Percentiles rank a stretch among this genome's conserved stretches.
These are phyloP conservation scores for Tricholoma furcatifolium DNA, from an alignment of 768 basidiomycete genomes.

Conservation along the genomic window DNA sequence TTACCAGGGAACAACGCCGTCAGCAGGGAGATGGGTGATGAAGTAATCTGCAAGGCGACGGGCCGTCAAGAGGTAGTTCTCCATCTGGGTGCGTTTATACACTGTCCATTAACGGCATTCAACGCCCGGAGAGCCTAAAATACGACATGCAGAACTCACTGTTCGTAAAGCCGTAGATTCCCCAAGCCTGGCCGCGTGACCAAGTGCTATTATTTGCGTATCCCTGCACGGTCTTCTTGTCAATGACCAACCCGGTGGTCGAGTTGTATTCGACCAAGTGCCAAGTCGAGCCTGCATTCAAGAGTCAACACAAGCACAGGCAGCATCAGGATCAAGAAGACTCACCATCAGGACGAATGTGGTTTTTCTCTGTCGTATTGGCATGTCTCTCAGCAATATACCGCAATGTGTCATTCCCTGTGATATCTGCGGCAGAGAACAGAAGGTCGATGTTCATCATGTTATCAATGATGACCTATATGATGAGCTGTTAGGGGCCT, in stretches of 20 bases:
- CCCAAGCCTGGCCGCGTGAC: constrained; percentile 76
- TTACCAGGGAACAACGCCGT: constrained; percentile 68
- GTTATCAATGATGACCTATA: constrained; percentile 73
- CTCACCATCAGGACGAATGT: constrained; percentile 62
- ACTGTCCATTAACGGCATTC: constrained; percentile 35
- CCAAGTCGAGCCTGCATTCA: constrained; percentile 44
- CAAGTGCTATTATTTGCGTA: constrained; percentile 68
- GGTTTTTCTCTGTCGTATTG: constrained; percentile 66
- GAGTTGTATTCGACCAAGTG: constrained; percentile 71
- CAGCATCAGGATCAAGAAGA: background rate
- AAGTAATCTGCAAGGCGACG: constrained; percentile 61
- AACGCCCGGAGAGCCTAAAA: background rate
- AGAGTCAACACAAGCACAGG: background rate
- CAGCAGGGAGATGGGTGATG: constrained; percentile 52
- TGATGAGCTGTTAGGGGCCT: background rate
- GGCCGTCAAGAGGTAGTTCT: constrained; percentile 58
- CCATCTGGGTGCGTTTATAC: constrained; percentile 51
- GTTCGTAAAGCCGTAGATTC: constrained; percentile 67
- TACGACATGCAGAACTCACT: constrained; percentile 40
- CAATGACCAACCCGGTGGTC: constrained; percentile 61
- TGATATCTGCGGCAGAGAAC: constrained; percentile 56
- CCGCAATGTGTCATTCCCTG: constrained; percentile 58
- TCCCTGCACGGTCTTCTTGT: constrained; percentile 60
- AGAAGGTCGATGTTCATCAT: constrained; percentile 80
- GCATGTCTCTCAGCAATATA: constrained; percentile 66